Base-by-base conservation (phyloP, 208 protist genomes). In the Endotrypanum monterogeii region DNA sequence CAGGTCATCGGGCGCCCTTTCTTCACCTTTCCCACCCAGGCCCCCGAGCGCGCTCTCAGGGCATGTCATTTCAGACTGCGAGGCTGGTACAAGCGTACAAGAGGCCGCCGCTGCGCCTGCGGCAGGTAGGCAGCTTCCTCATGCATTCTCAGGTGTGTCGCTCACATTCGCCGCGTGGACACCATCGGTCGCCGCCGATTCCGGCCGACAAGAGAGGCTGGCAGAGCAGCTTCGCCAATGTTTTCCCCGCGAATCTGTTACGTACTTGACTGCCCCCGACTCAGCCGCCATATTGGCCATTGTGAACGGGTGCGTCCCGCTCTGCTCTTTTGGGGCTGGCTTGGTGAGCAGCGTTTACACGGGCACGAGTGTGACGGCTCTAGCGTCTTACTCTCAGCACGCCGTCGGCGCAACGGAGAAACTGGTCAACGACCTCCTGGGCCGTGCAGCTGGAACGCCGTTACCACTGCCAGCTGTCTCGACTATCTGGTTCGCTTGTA, bases 301-400 rank as follows among this genome's bases (percentile, higher is more conserved):
- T 35, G 77, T 92, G 11, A 97, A 95, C 54, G 90, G 76, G 30
- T 94, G 89, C 71, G 52, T 74, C 23, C 89, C 86, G 16, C 81
- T 97, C 66, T 94, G 89, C 73, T 67, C 83, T n/a, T 90, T 97
- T 65, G 93, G 93, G 2, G 93, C 89, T 2, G 93, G 93, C 1
- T 77, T 97, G 68, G 90, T 97, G 44, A 94, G 90, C 73, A 93
- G 88, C 67, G 88, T 81, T 32, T 97, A 92, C 78, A 81, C 85
- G 16, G 85, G 85, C 16, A 73, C 74, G 44, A 82, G 50, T 41
- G 80, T 91, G 12, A 88, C 83, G 2, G 85, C 93, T 1, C 78
- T 89, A 54, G 84, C 85, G 35, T 81, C 93, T 9, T 97, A 95
- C 71, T 68, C 87, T 37, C 90, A 94, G 73, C 86, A 95, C 83